Base-by-base conservation (phyloP, 768 basidiomycete genomes). In the Auricularia sp. region DNA sequence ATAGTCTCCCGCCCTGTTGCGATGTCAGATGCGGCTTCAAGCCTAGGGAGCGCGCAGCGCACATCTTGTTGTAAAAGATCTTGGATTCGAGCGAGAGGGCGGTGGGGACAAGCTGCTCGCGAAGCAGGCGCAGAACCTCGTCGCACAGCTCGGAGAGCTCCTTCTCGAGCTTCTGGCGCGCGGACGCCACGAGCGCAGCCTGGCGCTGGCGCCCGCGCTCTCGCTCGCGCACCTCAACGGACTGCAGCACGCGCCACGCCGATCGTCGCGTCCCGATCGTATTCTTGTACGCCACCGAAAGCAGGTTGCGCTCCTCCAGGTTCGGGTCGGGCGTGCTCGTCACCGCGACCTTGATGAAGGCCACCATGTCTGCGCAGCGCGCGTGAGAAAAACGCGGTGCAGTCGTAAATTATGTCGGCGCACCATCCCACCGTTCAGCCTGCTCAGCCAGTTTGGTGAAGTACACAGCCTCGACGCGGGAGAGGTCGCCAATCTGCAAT, bases 61-160 rank as follows among this genome's bases (percentile, higher is more conserved):
- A 94, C 93, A 97, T 94, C 87, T 98, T 98, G 86, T 96, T 94
- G 83, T 98, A 98, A 85, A 98, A 98, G 65, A 98, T 95, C 82
- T 97, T 96, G 66, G 90, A 93, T 80, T 98, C 96, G 74, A 95
- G 94, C 65, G 92, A 89, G 67, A 92, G 93, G 62, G 96, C 96
- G 11, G 94, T 95, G 68, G 94, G 94, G 71, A 93, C 97, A 72
- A 98, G 89, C 83, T 97, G 94, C 82, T 96, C 93, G 78, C 95
- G 93, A 70, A 98, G 90, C 62, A 98, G 94, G 68, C 92, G 88
- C 71, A 98, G 90, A 73, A 98, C 97, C 75, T 98, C 94, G 80
- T 97, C 94, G 81, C 95, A 98, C 78, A 98, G 97, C 81, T 94
- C 94, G 65, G 93, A 92, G 65, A 98, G 88, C 77, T 98, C 95